These are phyloP conservation scores for Leccinellum albellum DNA, from an alignment of 768 basidiomycete genomes.

Conservation along the genomic window DNA sequence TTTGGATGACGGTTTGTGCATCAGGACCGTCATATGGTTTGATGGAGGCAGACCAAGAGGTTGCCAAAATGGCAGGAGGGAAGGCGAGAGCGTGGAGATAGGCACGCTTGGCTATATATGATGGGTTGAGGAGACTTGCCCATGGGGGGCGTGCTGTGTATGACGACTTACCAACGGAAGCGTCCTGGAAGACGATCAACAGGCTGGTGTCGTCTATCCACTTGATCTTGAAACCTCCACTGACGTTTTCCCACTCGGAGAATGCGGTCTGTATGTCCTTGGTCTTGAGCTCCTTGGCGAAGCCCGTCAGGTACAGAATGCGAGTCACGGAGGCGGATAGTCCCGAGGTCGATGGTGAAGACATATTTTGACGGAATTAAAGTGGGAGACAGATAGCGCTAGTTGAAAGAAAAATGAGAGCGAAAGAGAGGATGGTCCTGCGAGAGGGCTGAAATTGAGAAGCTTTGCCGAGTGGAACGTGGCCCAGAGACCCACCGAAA, in stretches of 20 bases:
- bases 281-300: slow-evolving; percentile 94
- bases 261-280: slow-evolving; percentile 93
- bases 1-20: slow-evolving; percentile 81
- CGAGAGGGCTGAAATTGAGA: slow-evolving; percentile 5
- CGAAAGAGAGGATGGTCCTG: slow-evolving; percentile 15
- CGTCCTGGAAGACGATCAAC: slow-evolving; percentile 90
- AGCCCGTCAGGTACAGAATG: slow-evolving; percentile 89
- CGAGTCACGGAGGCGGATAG: slow-evolving; percentile 95
- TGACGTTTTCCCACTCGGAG: slow-evolving; percentile 78
- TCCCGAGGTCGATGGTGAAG: slow-evolving; percentile 63
- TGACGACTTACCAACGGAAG: slow-evolving; percentile 71
- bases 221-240: slow-evolving; percentile 97
- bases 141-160: slow-evolving; percentile 1
- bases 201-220: slow-evolving; percentile 98
- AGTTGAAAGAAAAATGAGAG: neutral
- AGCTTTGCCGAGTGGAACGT: slow-evolving; percentile 30
- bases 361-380: slow-evolving; percentile 41
- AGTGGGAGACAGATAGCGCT: neutral
- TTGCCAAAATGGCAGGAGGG: slow-evolving; percentile 65
- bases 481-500: slow-evolving; percentile 10
- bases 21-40: slow-evolving; percentile 94
- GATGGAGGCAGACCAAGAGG: slow-evolving; percentile 58
- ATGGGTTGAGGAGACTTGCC: neutral
- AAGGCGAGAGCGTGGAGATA: slow-evolving; percentile 88
- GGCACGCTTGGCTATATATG: slow-evolving; percentile 24